phyloP scores from a whole-genome alignment of 768 basidiomycete genomes.

The Pholiota conissans region DNA sequence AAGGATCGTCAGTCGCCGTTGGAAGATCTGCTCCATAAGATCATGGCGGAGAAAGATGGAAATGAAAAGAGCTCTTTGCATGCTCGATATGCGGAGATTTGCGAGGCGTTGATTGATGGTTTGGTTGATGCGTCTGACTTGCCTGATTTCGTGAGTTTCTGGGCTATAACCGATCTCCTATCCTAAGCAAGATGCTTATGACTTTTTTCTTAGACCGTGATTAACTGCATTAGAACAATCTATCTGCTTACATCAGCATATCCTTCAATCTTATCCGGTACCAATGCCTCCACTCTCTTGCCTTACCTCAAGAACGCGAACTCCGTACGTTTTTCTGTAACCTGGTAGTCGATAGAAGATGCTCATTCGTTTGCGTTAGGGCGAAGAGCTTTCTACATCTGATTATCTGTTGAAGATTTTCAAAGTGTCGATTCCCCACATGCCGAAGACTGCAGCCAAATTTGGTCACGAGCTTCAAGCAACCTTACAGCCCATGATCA shows the following conservation, averaged over 20 bases:
- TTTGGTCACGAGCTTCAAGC: constrained; percentile 86
- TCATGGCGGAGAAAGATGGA: constrained; percentile 73
- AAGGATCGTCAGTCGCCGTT: constrained; percentile 82
- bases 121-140: constrained; percentile 85
- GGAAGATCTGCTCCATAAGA: constrained; percentile 82
- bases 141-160: constrained; percentile 66
- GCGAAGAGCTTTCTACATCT: constrained; percentile 80
- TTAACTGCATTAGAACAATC: constrained; percentile 84
- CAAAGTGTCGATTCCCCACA: constrained; percentile 76
- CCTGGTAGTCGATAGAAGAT: background rate
- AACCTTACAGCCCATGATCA: constrained; percentile 86
- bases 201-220: constrained; percentile 55
- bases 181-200: constrained; percentile 1
- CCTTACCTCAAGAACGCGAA: constrained; percentile 87
- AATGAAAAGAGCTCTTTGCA: constrained; percentile 55
- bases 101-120: constrained; percentile 83
- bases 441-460: constrained; percentile 87
- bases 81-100: constrained; percentile 74
- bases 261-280: constrained; percentile 79
- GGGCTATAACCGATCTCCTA: background rate
- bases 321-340: constrained; percentile 48
- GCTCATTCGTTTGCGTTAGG: constrained; percentile 35
- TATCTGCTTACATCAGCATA: constrained; percentile 82
- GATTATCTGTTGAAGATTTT: constrained; percentile 92
- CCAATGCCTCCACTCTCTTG: constrained; percentile 81